phyloP scores from a whole-genome alignment of 495 filamentous ascomycete species.

The Hypoxylon fragiforme region DNA sequence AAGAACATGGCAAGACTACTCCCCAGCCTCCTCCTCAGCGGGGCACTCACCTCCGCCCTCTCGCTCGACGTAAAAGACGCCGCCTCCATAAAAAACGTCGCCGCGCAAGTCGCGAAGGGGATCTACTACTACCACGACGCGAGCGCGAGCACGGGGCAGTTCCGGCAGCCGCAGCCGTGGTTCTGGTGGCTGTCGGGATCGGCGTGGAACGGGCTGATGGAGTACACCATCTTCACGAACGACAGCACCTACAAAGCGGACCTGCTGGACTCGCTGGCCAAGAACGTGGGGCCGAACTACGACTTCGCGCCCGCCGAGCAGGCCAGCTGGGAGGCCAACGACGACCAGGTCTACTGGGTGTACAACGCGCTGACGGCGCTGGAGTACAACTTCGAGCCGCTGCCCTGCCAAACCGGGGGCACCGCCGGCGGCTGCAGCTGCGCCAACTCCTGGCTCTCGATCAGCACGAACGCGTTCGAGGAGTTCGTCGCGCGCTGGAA shows the following conservation, averaged over 20 bases:
- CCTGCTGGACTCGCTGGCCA: constrained; percentile 65
- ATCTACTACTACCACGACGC: constrained; percentile 68
- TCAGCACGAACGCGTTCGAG: constrained; percentile 78
- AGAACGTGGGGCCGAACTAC: constrained; percentile 67
- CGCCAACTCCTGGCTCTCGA: constrained; percentile 71
- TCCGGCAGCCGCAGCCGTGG: constrained; percentile 70
- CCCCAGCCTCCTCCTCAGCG: constrained; percentile 3
- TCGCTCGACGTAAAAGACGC: constrained; percentile 23
- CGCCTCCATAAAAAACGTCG: constrained; percentile 45
- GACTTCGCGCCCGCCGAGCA: constrained; percentile 83
- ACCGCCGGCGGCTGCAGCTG: constrained; percentile 53
- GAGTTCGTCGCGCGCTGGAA: constrained; percentile 70
- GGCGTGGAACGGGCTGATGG: constrained; percentile 73
- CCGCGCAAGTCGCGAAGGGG: constrained; percentile 49
- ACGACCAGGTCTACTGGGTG: constrained; percentile 87
- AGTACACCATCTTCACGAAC: constrained; percentile 82
- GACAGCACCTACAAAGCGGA: constrained; percentile 74
- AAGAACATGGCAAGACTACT: constrained; percentile 33
- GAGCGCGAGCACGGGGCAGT: constrained; percentile 64
- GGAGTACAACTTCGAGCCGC: constrained; percentile 63
- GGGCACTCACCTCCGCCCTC: constrained; percentile 21
- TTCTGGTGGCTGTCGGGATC: constrained; percentile 84
- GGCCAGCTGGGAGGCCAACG: constrained; percentile 74
- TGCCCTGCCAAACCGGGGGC: constrained; percentile 40
- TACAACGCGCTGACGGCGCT: constrained; percentile 79